Percentiles rank a stretch among this genome's conserved stretches.
phyloP scores from a whole-genome alignment of 1,284 basidiomycete genomes.

The Filobasidium uniguttulatum region DNA sequence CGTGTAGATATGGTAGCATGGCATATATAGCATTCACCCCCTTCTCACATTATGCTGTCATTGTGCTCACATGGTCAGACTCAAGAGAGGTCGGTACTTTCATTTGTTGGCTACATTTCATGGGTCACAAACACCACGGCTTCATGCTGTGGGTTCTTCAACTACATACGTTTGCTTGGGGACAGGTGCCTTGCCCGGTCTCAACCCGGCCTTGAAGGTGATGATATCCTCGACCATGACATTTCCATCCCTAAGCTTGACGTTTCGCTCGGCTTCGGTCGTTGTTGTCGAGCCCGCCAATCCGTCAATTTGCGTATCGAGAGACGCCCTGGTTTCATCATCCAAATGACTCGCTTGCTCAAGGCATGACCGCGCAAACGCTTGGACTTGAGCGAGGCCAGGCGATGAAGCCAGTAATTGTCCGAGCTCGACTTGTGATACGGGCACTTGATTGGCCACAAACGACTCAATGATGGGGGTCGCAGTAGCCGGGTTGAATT shows the following conservation, averaged over 20 bases:
- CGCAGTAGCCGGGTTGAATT: slow-evolving; percentile 52
- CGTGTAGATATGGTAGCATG: no score
- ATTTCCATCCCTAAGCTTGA: slow-evolving; percentile 43
- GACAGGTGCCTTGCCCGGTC: slow-evolving; percentile 35
- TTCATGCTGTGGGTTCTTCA: no score
- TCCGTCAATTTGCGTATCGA: slow-evolving; percentile 45
- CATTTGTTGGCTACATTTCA: no score
- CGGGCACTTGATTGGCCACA: slow-evolving; percentile 42
- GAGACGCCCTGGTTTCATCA: slow-evolving; percentile 40
- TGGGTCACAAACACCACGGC: no score
- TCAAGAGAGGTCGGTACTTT: no score
- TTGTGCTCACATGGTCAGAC: no score
- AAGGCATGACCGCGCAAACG: slow-evolving; percentile 47
- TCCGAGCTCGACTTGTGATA: slow-evolving; percentile 43
- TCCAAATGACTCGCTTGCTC: slow-evolving; percentile 18
- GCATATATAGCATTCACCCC: no score
- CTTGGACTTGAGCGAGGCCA: slow-evolving; percentile 41
- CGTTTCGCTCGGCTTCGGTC: slow-evolving; percentile 39
- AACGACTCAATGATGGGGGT: slow-evolving; percentile 50
- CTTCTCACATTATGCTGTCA: no score
- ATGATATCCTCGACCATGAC: slow-evolving; percentile 55
- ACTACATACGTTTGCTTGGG: slow-evolving; percentile 36
- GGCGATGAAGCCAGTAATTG: slow-evolving; percentile 39
- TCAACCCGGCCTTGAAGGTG: slow-evolving; percentile 53
- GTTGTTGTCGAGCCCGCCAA: slow-evolving; percentile 43